These are phyloP conservation scores for Lasiosphaeria hispida DNA, from an alignment of 495 filamentous ascomycete genomes.

Conservation along the genomic window DNA sequence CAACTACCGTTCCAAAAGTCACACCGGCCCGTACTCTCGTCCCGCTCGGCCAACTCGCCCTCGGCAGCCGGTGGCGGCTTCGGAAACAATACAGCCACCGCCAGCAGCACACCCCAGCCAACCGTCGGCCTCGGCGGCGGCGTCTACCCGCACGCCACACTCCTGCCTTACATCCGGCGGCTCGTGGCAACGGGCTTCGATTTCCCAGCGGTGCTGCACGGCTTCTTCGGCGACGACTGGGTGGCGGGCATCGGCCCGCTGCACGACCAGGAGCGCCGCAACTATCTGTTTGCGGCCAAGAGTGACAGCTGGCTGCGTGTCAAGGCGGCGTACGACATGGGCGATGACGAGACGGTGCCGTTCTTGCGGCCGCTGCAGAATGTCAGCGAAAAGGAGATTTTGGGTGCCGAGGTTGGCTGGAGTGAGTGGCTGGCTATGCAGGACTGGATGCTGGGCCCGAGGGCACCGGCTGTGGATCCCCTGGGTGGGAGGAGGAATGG, in stretches of 20 bases:
- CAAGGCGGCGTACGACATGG: slow-evolving; percentile 87
- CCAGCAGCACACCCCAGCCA: slow-evolving; percentile 12
- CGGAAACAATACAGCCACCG: slow-evolving; percentile 18
- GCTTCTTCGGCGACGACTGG: slow-evolving; percentile 96
- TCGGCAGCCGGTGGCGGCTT: slow-evolving; percentile 27
- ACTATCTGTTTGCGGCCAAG: slow-evolving; percentile 94
- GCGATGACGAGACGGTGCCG: slow-evolving; percentile 74
- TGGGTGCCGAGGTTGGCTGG: slow-evolving; percentile 77
- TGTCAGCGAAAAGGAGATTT: slow-evolving; percentile 75
- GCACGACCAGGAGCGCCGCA: slow-evolving; percentile 86
- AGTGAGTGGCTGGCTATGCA: slow-evolving; percentile 90
- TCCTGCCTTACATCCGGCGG: slow-evolving; percentile 87
- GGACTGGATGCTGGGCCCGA: slow-evolving; percentile 81
- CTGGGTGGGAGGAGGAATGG: slow-evolving; percentile 9
- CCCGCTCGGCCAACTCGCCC: slow-evolving; percentile 29
- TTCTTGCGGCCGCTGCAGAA: slow-evolving; percentile 78
- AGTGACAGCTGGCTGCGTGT: slow-evolving; percentile 82
- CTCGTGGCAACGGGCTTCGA: slow-evolving; percentile 92
- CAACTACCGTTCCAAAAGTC: slow-evolving; percentile 64
- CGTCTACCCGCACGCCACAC: slow-evolving; percentile 56
- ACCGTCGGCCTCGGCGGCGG: slow-evolving; percentile 5
- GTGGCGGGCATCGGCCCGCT: slow-evolving; percentile 69
- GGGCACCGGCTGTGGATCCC: slow-evolving; percentile 36
- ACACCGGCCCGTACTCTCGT: slow-evolving; percentile 33
- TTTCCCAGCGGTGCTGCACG: slow-evolving; percentile 76